Conservation (phyloP, 352 stramenopile species). For the Phytophthora melonis region DNA sequence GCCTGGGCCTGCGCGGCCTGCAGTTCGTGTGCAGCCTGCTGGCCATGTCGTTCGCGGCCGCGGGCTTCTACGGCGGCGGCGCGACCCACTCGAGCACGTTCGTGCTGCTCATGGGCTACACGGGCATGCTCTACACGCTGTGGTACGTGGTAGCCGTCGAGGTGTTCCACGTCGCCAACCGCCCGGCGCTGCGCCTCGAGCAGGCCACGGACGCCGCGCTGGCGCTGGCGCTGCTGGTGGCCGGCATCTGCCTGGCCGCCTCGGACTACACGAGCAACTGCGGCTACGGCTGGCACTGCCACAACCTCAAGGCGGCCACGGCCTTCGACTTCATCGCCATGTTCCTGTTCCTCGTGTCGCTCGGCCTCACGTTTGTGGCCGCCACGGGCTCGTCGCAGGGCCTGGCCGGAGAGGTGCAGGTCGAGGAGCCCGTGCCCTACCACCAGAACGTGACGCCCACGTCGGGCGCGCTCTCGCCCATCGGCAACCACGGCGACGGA, state of each 20-base stretch:
- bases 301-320: slow-evolving; percentile 57
- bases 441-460: slow-evolving; percentile 42
- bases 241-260: slow-evolving; percentile 60
- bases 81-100: slow-evolving; percentile 51
- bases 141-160: slow-evolving; percentile 63
- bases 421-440: slow-evolving; percentile 46
- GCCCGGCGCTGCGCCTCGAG: slow-evolving; percentile 34
- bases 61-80: slow-evolving; percentile 35
- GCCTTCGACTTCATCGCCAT: slow-evolving; percentile 70
- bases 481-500: slow-evolving; percentile 30
- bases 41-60: slow-evolving; percentile 55
- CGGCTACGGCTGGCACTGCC: slow-evolving; percentile 41
- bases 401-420: slow-evolving; percentile 23
- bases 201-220: slow-evolving; percentile 50
- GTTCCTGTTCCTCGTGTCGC: slow-evolving; percentile 54
- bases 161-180: slow-evolving; percentile 47
- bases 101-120: slow-evolving; percentile 69
- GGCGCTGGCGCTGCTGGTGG: slow-evolving; percentile 54
- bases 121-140: slow-evolving; percentile 66
- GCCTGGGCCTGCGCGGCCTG: slow-evolving; percentile 45
- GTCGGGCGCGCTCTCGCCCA: slow-evolving; percentile 37
- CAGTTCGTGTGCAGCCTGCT: slow-evolving; percentile 73
- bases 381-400: slow-evolving; percentile 5
- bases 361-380: slow-evolving; percentile 46
- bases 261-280: slow-evolving; percentile 61